Percentiles rank a stretch among this genome's conserved stretches.
phyloP scores from a whole-genome alignment of 2,329 filamentous ascomycete genomes.

The Claviceps paspali region DNA sequence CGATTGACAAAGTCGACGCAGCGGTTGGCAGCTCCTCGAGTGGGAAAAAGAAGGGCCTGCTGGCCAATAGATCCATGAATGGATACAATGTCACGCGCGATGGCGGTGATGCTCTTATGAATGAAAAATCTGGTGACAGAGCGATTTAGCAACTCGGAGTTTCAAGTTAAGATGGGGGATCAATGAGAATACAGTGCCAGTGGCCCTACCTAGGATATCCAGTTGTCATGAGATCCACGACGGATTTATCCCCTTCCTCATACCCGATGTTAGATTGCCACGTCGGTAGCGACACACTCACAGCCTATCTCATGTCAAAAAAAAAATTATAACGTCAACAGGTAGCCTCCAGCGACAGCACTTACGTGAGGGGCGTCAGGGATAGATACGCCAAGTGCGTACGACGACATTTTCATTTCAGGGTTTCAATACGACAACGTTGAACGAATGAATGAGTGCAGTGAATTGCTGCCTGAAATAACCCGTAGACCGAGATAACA shows the following conservation, averaged over 20 bases:
- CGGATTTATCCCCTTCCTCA: conserved; percentile 81
- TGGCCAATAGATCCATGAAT: conserved; percentile 47
- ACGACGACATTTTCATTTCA: no score
- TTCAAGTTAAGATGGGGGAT: not conserved
- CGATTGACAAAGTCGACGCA: conserved; percentile 59
- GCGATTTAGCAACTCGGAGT: not conserved
- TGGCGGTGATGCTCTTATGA: conserved; percentile 63
- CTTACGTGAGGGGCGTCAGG: conserved; percentile 67
- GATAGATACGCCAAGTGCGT: conserved; percentile 53
- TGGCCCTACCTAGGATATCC: conserved; percentile 67
- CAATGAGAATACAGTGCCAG: not conserved
- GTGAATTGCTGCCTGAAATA: no score
- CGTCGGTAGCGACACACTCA: conserved; percentile 89
- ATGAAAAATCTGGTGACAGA: conserved; percentile 69
- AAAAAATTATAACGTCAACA: not conserved
- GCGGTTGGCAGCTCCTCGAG: conserved; percentile 48
- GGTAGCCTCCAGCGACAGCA: conserved; percentile 7
- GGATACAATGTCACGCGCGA: conserved; percentile 52
- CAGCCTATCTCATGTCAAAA: conserved; percentile 43
- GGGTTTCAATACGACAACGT: no score
- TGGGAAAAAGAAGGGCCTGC: conserved; percentile 73
- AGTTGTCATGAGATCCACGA: conserved; percentile 70
- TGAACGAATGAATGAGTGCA: no score
- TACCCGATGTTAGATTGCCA: conserved; percentile 87
- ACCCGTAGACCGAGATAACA: no score